Percentiles rank a stretch among this genome's conserved stretches.
Conservation (phyloP, 1,284 basidiomycete genomes). For the Rhodotorula sp. region DNA sequence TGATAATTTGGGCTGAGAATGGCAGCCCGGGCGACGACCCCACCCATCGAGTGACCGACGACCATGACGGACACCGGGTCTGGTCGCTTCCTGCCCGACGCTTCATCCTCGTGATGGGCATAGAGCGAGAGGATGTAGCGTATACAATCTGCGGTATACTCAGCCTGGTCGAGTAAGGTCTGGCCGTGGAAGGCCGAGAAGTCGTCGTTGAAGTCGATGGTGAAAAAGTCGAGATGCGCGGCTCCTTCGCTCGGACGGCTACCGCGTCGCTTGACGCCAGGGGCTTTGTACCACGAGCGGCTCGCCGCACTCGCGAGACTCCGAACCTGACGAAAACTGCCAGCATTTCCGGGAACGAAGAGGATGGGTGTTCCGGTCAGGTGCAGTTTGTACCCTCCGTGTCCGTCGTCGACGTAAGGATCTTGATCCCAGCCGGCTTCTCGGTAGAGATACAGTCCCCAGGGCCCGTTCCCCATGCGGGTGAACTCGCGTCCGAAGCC, state of each 20-base stretch:
- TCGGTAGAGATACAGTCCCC: slow-evolving; percentile 74
- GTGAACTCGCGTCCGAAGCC: slow-evolving; percentile 42
- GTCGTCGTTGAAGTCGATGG: slow-evolving; percentile 96
- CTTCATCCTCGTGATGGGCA: slow-evolving; percentile 46
- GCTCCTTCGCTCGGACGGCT: not conserved
- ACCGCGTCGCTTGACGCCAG: slow-evolving; percentile 50
- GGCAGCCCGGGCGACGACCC: slow-evolving; percentile 71
- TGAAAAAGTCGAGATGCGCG: slow-evolving; percentile 72
- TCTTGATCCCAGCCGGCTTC: slow-evolving; percentile 78
- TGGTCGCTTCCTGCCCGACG: slow-evolving; percentile 21
- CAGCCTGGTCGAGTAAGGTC: slow-evolving; percentile 78
- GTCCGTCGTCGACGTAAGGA: slow-evolving; percentile 8
- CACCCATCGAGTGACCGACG: slow-evolving; percentile 98
- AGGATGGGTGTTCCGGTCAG: slow-evolving; percentile 72
- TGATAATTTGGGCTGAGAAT: slow-evolving; percentile 59
- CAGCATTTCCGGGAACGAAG: slow-evolving; percentile 97
- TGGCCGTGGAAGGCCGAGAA: slow-evolving; percentile 91
- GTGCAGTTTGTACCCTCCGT: slow-evolving; percentile 45
- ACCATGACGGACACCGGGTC: slow-evolving; percentile 60
- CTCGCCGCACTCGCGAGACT: slow-evolving; percentile 89
- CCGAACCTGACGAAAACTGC: slow-evolving; percentile 88
- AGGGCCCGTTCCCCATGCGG: slow-evolving; percentile 34
- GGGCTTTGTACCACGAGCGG: slow-evolving; percentile 67
- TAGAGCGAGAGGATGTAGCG: slow-evolving; percentile 76
- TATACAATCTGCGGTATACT: slow-evolving; percentile 71